Base-by-base conservation (phyloP, 2,329 filamentous ascomycete genomes). In the Ophiostoma sp. region DNA sequence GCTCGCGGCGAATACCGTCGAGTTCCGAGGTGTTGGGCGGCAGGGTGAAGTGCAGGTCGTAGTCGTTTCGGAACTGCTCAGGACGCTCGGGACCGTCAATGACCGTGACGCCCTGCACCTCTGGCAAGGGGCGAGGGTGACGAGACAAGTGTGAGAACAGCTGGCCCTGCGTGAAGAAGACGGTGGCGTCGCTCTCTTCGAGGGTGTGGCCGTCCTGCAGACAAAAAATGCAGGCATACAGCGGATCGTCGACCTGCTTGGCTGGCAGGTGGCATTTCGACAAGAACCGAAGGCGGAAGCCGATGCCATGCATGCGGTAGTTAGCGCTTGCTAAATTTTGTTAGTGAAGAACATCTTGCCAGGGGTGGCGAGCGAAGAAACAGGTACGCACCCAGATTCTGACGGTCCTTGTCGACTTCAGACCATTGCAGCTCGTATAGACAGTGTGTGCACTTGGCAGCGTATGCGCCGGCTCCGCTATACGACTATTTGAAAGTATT, bases 151-250 rank as follows among this genome's bases (percentile, higher is more conserved):
- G 87, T 22, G 82, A 79, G 73, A 89, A 88, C 3, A 89, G 82
- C 64, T 87, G 82, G 73, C 83, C 84, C 66, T 87, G 85, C 63
- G 79, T 85, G 77, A 87, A 86, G 78, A 89, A 89, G 9, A 89
- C 85, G 0, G 87, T 89, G 2, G 87, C 84, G 66, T 89, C 87
- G 76, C 85, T 86, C 72, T 86, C 83, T 68, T 88, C 85, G 2
- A 84, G 78, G 0, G 87, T 88, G n/a, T 78, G 81, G 0, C 86
- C 86, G 22, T 81, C 75, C 5, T 85, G 82, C 3, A 88, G 80
- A 77, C 87, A 89, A 77, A 89, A 88, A 0, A 87, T 75, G 75
- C 87, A 89, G 2, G 82, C 87, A 76, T 87, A 89, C 61, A 87
- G 78, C 70, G 86, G 82, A 74, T 89, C 87, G 59, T 88, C 87